Percentiles rank a stretch among this genome's conserved stretches.
Conservation (phyloP, 768 basidiomycete species). For the Coprinopsis strossmayeri region DNA sequence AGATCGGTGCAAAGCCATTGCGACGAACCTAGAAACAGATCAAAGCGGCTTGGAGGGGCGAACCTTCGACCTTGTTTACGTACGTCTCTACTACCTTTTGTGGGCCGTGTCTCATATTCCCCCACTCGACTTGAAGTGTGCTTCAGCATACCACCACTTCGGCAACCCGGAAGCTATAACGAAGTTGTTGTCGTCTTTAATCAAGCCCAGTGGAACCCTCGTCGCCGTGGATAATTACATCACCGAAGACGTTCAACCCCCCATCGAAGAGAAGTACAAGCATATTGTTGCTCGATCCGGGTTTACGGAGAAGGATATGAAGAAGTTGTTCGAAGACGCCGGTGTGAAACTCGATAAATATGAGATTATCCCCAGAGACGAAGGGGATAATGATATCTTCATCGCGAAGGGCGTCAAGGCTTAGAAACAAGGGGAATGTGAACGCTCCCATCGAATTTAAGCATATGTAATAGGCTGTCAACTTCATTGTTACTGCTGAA, state of each 20-base stretch:
- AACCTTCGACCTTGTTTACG: slow-evolving; percentile 60
- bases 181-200: slow-evolving; percentile 40
- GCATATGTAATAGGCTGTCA: too few relatives aligned
- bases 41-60: slow-evolving; percentile 37
- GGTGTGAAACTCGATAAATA: slow-evolving; percentile 43
- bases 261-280: slow-evolving; percentile 17
- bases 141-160: slow-evolving; percentile 64
- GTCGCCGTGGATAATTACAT: slow-evolving; percentile 44
- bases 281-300: slow-evolving; percentile 28
- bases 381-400: slow-evolving; percentile 40
- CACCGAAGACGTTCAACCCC: slow-evolving; percentile 11
- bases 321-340: slow-evolving; percentile 42
- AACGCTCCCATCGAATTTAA: too few relatives aligned
- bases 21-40: slow-evolving; percentile 37
- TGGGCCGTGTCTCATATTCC: background rate
- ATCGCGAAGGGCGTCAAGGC: slow-evolving; percentile 47
- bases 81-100: slow-evolving; percentile 23
- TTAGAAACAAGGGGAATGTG: too few relatives aligned
- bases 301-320: slow-evolving; percentile 43
- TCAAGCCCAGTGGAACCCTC: slow-evolving; percentile 57
- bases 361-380: slow-evolving; percentile 24
- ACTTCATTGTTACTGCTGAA: too few relatives aligned
- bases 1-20: slow-evolving; percentile 51
- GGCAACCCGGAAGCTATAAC: slow-evolving; percentile 45
- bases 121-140: slow-evolving; percentile 35